A percentile compares a stretch with the other conserved stretches of the same genome.
phyloP scores from a whole-genome alignment of 2,329 filamentous ascomycete genomes.

The Nemania bipapillata region DNA sequence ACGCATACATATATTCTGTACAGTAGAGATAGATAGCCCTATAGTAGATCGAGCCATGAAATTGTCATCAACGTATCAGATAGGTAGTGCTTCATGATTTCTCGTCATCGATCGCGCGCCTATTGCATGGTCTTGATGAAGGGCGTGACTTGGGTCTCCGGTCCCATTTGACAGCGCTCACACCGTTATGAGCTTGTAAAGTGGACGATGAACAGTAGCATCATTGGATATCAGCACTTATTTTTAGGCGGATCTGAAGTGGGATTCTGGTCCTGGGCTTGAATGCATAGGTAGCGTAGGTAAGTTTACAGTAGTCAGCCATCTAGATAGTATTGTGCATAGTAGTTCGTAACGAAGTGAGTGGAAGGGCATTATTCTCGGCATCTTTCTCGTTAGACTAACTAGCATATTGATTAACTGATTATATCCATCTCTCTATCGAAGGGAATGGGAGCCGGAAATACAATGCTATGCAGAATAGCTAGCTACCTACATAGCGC shows the following conservation, averaged over 20 bases:
- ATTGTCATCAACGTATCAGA: slow-evolving; percentile 20
- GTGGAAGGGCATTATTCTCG: slow-evolving; percentile 8
- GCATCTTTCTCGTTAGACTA: not conserved
- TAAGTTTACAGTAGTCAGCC: not conserved
- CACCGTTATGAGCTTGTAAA: slow-evolving; percentile 34
- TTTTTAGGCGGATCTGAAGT: slow-evolving; percentile 20
- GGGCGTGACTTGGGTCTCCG: slow-evolving; percentile 12
- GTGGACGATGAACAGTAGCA: slow-evolving; percentile 9
- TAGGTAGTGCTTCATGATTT: slow-evolving; percentile 26
- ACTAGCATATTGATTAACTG: not conserved
- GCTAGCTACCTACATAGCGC: not conserved
- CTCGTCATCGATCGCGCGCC: slow-evolving; percentile 13
- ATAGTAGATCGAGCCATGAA: slow-evolving; percentile 21
- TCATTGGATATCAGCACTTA: slow-evolving; percentile 4
- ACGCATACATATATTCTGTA: too few relatives aligned
- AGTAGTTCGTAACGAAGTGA: not conserved
- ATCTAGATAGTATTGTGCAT: not conserved
- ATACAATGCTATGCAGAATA: not conserved
- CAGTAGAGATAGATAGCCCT: too few relatives aligned
- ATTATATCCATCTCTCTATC: not conserved
- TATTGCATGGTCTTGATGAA: slow-evolving; percentile 20
- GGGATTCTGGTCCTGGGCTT: slow-evolving; percentile 20
- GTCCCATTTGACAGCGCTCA: slow-evolving; percentile 24
- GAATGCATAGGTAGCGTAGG: not conserved
- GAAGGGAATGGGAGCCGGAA: slow-evolving; percentile 21